A percentile compares a stretch with the other conserved stretches of the same genome.
These are phyloP conservation scores for Andalucia godoyi DNA, from an alignment of 78 protist genomes.

Conservation along the genomic window DNA sequence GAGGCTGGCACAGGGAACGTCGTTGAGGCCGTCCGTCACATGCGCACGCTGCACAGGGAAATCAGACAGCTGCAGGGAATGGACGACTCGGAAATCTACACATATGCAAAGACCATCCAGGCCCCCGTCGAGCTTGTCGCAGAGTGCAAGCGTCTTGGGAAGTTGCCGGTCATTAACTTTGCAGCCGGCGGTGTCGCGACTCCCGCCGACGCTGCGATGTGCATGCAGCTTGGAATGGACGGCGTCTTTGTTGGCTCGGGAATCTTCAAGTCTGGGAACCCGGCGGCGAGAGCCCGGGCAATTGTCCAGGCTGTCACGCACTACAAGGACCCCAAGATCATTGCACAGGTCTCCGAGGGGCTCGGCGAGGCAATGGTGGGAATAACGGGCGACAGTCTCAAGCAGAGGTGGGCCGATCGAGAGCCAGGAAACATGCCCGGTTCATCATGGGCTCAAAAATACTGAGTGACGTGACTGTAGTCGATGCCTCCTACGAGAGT, in stretches of 20 bases:
- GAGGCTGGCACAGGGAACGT: constrained; percentile 91
- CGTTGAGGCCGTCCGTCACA: constrained; percentile 91
- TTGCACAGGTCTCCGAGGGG: constrained; percentile 55
- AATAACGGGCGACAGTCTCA: constrained; percentile 12
- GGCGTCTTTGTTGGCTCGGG: constrained; percentile 93
- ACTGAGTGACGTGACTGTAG: too few species aligned
- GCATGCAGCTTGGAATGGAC: constrained; percentile 92
- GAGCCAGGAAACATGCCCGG: constrained; percentile 2
- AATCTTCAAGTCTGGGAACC: constrained; percentile 83
- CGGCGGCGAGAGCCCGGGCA: constrained; percentile 79
- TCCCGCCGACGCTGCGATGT: constrained; percentile 91
- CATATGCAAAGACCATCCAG: constrained; percentile 74
- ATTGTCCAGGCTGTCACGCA: constrained; percentile 88
- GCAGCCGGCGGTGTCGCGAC: constrained; percentile 96
- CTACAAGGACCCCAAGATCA: constrained; percentile 55
- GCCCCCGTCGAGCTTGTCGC: constrained; percentile 71
- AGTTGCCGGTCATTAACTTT: constrained; percentile 92
- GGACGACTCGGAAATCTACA: constrained; percentile 73
- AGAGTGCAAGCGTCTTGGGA: constrained; percentile 59
- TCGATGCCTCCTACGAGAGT: too few species aligned
- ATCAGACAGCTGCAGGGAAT: constrained; percentile 50
- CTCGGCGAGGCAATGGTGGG: constrained; percentile 46
- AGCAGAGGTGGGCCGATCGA: background rate
- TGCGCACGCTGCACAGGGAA: constrained; percentile 53
- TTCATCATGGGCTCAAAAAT: too few species aligned